These are phyloP conservation scores for Elaeagnus macrophylla DNA, from an alignment of 306 rosid genomes.

Conservation along the genomic window DNA sequence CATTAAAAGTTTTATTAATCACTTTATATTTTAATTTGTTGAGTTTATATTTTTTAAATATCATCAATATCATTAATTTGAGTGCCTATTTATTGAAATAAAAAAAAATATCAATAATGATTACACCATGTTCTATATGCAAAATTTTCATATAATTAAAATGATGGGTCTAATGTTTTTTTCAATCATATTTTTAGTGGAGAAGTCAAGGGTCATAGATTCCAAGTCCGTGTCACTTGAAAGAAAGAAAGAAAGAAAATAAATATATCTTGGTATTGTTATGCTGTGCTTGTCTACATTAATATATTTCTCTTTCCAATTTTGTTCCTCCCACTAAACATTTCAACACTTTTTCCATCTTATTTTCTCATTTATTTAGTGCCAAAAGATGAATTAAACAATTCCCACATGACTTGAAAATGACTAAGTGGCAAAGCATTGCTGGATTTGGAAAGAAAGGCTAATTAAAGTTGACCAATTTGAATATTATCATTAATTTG, in stretches of 20 bases:
- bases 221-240: slow-evolving; percentile 36
- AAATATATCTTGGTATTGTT: background rate
- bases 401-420: slow-evolving; percentile 31
- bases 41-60: no score
- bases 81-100: no score
- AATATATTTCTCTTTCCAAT: background rate
- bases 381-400: slow-evolving; percentile 18
- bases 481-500: slow-evolving; percentile 36
- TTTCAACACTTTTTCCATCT: background rate
- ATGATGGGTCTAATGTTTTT: slow-evolving; percentile 38
- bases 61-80: no score
- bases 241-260: slow-evolving; percentile 25
- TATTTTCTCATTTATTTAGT: slow-evolving; percentile 1
- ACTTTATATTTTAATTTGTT: no score
- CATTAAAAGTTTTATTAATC: no score
- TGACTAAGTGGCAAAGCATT: slow-evolving; percentile 31
- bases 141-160: slow-evolving; percentile 19
- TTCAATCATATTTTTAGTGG: slow-evolving; percentile 51
- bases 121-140: slow-evolving; percentile 16
- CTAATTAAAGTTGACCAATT: slow-evolving; percentile 48
- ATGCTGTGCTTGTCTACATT: slow-evolving; percentile 20
- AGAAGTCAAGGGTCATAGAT: slow-evolving; percentile 60
- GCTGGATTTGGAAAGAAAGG: slow-evolving; percentile 31
- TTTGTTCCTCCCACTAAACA: no score
- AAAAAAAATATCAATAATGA: no score